A percentile compares a stretch with the other conserved stretches of the same genome.
Evolutionary conservation across 1,284 basidiomycete genomes (phyloP).

Genomic region (Pseudozyma tsukubaensis): DNA sequence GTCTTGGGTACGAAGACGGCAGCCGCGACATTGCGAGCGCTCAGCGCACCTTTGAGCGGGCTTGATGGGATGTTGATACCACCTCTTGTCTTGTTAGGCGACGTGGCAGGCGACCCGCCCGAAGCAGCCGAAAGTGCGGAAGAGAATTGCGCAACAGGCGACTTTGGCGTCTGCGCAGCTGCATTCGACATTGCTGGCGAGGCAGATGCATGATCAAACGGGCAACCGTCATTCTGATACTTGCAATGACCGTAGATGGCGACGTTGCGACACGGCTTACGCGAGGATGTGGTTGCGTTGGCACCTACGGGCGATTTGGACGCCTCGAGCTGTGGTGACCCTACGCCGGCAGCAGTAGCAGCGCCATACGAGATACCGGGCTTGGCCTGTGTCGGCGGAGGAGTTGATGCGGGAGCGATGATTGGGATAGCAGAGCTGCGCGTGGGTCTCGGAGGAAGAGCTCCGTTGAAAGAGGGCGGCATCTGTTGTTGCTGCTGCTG

Average conservation of each 20-base stretch:
- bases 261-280: conserved; percentile 48
- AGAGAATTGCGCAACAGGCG: conserved; percentile 23
- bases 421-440: conserved; percentile 56
- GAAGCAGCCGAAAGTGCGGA: conserved; percentile 27
- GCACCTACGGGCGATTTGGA: conserved; percentile 32
- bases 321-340: conserved; percentile 16
- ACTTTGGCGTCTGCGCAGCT: conserved; percentile 17
- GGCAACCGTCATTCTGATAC: conserved; percentile 48
- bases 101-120: conserved; percentile 16
- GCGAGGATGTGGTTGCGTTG: conserved; percentile 22
- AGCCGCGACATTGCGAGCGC: conserved; percentile 56
- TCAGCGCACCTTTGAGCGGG: conserved; percentile 50
- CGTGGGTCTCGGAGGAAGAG: conserved; percentile 33
- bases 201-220: conserved; percentile 38
- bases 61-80: conserved; percentile 26
- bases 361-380: conserved; percentile 25
- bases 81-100: conserved; percentile 29
- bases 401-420: conserved; percentile 42
- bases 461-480: conserved; percentile 33
- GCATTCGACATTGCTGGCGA: conserved; percentile 5
- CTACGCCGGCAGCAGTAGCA: conserved; percentile 15
- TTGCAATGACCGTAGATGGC: conserved; percentile 54
- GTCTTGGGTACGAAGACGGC: conserved; percentile 63
- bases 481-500: conserved; percentile 26
- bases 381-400: conserved; percentile 19